Percentiles rank a stretch among this genome's conserved stretches.
Evolutionary conservation across 2,329 filamentous ascomycete genomes (phyloP).

Genomic region (Fusarium haematococcum): DNA sequence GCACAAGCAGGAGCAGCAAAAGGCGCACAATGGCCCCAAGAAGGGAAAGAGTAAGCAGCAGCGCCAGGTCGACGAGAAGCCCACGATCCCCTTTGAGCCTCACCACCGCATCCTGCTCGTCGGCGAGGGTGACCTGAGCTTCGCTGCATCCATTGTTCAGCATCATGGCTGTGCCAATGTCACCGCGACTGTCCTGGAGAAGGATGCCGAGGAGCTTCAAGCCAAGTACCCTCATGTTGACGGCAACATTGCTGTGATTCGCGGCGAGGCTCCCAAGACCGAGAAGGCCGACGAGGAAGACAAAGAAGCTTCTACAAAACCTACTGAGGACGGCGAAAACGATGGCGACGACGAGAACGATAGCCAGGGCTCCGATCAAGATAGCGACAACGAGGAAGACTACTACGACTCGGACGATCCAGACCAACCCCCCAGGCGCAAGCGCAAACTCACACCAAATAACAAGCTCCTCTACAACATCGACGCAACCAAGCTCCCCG

Average conservation of each 20-base stretch:
- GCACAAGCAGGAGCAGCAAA: slow-evolving; percentile 33
- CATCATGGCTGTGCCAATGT: slow-evolving; percentile 75
- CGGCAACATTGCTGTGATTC: slow-evolving; percentile 67
- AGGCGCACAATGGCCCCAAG: slow-evolving; percentile 35
- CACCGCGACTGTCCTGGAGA: slow-evolving; percentile 77
- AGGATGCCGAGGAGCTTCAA: slow-evolving; percentile 65
- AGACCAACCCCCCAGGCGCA: slow-evolving; percentile 30
- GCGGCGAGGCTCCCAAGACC: slow-evolving; percentile 34
- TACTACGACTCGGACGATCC: slow-evolving; percentile 34
- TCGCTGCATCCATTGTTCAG: slow-evolving; percentile 73
- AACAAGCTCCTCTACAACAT: slow-evolving; percentile 68
- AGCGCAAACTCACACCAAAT: slow-evolving; percentile 32
- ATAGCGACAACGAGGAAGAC: slow-evolving; percentile 31
- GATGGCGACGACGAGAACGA: slow-evolving; percentile 14
- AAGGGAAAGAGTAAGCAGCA: slow-evolving; percentile 43
- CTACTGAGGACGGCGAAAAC: slow-evolving; percentile 10
- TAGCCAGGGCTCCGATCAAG: slow-evolving; percentile 22
- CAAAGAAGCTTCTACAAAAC: neutral
- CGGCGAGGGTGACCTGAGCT: slow-evolving; percentile 86
- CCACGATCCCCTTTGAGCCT: slow-evolving; percentile 74
- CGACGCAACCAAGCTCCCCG: slow-evolving; percentile 73
- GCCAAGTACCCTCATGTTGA: slow-evolving; percentile 81
- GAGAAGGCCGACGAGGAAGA: slow-evolving; percentile 19
- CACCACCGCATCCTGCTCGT: slow-evolving; percentile 79
- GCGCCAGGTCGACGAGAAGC: slow-evolving; percentile 48